Base-by-base conservation (phyloP, 192 early-diverging fungal species). In the Coemansia sp. region DNA sequence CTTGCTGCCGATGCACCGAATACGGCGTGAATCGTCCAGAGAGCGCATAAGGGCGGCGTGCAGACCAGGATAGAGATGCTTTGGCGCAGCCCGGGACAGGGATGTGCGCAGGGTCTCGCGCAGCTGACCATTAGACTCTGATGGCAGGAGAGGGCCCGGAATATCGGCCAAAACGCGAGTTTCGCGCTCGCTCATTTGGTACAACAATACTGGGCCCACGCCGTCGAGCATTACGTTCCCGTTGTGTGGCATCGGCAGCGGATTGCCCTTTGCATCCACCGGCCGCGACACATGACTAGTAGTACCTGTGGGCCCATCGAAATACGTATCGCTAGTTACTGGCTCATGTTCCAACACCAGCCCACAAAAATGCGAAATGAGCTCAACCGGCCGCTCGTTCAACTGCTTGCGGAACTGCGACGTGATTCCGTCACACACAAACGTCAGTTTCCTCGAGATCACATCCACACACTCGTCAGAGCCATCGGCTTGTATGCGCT, bases 351-450 rank as follows among this genome's bases (percentile, higher is more conserved):
- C 68, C 27, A 82, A 57, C 12, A 82, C 75, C 10, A 82, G 52
- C 11, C 75, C 75, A 57, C 73, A 75, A 25, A 82, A 82, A 29
- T 82, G 80, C 49, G 80, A 82, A 15, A 73, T 63, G 23, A 70
- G 56, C 10, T 59, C 38, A 5, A 74, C 54, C 22, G 70, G 65
- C 56, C 35, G 35, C 0, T 57, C 50, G 43, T 70, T 69, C 21
- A 75, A 62, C 8, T 56, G 55, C 60, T 90, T 93, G 39, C 96
- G 84, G 73, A 96, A 98, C 75, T 93, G 94, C 63, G 94, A 96
- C 57, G 93, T 92, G 66, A 91, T 91, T n/a, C 96, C 96, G 71
- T 98, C 96, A 21, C 89, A 91, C 21, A 98, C 89, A 62, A 96
- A 81, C 2, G 90, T 92, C 14, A 96, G 79, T 52, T 84, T 85